Evolutionary conservation across 768 basidiomycete genomes (phyloP).

Genomic region (Ramaria sp.): DNA sequence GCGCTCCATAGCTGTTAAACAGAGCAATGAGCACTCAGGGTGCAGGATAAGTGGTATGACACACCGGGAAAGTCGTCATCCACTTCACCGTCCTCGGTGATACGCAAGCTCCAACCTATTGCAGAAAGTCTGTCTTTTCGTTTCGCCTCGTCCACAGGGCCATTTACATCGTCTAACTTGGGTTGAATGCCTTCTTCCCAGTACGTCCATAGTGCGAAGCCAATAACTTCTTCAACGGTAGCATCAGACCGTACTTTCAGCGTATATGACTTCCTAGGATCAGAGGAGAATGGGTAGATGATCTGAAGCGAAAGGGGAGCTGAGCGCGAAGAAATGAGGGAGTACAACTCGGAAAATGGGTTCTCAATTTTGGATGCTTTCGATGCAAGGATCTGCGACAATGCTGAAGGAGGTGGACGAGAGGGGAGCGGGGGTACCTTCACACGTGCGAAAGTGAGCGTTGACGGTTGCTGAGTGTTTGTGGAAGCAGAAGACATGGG

Average conservation of each 20-base stretch:
- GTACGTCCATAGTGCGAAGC: constrained; percentile 84
- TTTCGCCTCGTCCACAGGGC: constrained; percentile 51
- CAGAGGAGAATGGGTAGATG: constrained; percentile 73
- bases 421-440: constrained; percentile 23
- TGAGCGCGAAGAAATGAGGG: constrained; percentile 70
- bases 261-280: constrained; percentile 52
- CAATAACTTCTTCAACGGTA: constrained; percentile 91
- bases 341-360: constrained; percentile 83
- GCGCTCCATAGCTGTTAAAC: constrained; percentile 72
- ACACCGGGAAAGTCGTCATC: constrained; percentile 97
- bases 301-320: constrained; percentile 52
- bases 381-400: constrained; percentile 66
- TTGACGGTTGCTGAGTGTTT: constrained; percentile 5
- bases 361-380: constrained; percentile 54
- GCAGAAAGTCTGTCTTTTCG: constrained; percentile 53
- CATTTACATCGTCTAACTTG: constrained; percentile 50
- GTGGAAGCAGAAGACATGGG: not conserved
- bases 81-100: constrained; percentile 96
- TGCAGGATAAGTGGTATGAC: constrained; percentile 22
- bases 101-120: constrained; percentile 84
- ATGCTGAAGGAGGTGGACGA: constrained; percentile 34
- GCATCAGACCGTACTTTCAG: constrained; percentile 79
- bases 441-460: constrained; percentile 37
- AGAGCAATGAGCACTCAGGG: not conserved
- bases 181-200: constrained; percentile 85